Percentiles rank a stretch among this genome's conserved stretches.
These are phyloP conservation scores for Austroboletus niveus DNA, from an alignment of 1,284 basidiomycete species.

Conservation along the genomic window DNA sequence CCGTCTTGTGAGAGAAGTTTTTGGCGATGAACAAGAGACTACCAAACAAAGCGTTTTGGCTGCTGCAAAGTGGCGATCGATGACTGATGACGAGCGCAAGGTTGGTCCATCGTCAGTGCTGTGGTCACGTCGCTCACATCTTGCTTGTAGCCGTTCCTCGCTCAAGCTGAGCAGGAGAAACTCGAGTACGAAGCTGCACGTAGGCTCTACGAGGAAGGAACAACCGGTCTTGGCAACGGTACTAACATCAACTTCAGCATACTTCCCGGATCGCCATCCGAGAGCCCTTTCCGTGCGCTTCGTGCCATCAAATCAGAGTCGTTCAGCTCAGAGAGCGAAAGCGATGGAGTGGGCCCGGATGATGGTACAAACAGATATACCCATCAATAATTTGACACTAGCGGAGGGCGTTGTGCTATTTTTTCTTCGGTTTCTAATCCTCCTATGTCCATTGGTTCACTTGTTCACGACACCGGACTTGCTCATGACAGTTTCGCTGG, in stretches of 20 bases:
- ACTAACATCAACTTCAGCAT: conserved; percentile 79
- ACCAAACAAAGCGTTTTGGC: conserved; percentile 94
- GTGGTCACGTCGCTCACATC: conserved; percentile 8
- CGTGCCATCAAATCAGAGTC: conserved; percentile 57
- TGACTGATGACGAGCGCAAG: conserved; percentile 90
- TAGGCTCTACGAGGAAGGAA: conserved; percentile 80
- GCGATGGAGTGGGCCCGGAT: conserved; percentile 53
- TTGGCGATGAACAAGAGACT: conserved; percentile 92
- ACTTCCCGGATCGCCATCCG: conserved; percentile 57
- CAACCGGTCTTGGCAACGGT: conserved; percentile 61
- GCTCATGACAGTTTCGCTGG: conserved; percentile 19
- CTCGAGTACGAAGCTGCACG: conserved; percentile 84
- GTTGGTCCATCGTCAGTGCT: conserved; percentile 42
- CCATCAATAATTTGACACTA: conserved; percentile 21
- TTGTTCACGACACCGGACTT: conserved; percentile 36
- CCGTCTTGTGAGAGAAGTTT: conserved; percentile 72
- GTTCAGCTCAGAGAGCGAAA: conserved; percentile 58
- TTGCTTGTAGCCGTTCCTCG: conserved; percentile 73
- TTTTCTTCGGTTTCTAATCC: conserved; percentile 7
- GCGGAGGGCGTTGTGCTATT: conserved; percentile 2
- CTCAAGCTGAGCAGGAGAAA: conserved; percentile 90
- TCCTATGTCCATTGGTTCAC: conserved; percentile 20
- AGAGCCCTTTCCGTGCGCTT: conserved; percentile 44
- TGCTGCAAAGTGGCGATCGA: conserved; percentile 87
- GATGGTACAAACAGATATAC: conserved; percentile 40